Conservation (phyloP, 2,329 filamentous ascomycete genomes). For the Pyrenochaeta sp. region DNA sequence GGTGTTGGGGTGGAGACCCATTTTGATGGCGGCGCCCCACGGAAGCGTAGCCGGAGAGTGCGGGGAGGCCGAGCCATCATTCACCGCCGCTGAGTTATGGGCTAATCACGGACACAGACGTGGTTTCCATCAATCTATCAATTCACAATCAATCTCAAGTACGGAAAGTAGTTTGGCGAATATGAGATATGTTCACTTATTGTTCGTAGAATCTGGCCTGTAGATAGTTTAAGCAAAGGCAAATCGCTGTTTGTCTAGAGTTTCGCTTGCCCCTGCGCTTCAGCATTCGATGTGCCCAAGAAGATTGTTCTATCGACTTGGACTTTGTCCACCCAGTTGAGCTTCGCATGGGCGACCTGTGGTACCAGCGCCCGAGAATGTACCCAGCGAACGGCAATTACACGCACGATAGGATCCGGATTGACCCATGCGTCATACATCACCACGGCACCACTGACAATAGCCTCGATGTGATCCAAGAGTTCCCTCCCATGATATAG, state of each 20-base stretch:
- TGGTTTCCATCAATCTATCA: too few relatives aligned
- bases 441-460: constrained; percentile 49
- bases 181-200: too few relatives aligned
- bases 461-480: constrained; percentile 42
- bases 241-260: constrained; percentile 1
- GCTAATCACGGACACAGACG: too few relatives aligned
- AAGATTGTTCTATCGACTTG: constrained; percentile 30
- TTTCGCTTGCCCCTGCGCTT: constrained; percentile 6
- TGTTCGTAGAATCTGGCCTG: too few relatives aligned
- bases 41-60: constrained; percentile 18
- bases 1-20: constrained; percentile 23
- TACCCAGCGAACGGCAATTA: constrained; percentile 50
- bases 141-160: too few relatives aligned
- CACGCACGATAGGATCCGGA: constrained; percentile 38
- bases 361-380: constrained; percentile 7
- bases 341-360: neutral
- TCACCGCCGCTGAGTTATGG: neutral
- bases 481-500: constrained; percentile 36
- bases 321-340: constrained; percentile 12
- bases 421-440: constrained; percentile 50
- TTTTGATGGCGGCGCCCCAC: constrained; percentile 2
- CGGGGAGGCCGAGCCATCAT: constrained; percentile 17
- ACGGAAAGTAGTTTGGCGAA: too few relatives aligned
- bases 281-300: constrained; percentile 8
- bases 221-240: neutral